Evolutionary conservation across 495 filamentous ascomycete species (phyloP), one percentile per base, ranked within the genome.

Genomic region (Entonaema liquescens): DNA sequence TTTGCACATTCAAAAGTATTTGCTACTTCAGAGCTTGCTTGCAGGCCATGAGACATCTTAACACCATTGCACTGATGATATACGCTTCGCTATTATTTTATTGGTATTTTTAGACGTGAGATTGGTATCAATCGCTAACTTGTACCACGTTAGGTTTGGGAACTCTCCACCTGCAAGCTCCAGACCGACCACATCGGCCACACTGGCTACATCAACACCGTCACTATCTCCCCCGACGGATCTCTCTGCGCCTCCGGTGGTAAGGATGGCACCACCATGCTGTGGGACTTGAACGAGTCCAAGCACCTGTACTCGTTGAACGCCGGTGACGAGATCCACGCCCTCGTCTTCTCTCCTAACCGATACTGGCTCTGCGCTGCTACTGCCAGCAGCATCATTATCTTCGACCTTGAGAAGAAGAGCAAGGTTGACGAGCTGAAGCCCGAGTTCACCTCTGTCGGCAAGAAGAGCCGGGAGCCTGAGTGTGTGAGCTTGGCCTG

Each of bases 361-460:
- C 91, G 95, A 78, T 99, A 99, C 93, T 99, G 95, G 95, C 90
- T 99, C 68, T 99, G 95, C 89, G 95, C 95, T 79, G 95, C 95
- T 78, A 99, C 95, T 66, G 87, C 92, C 79, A 92, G 87, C 86
- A 92, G 88, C 87, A 98, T 99, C 89, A 98, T 97, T 89, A 98
- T 99, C 88, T 99, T 99, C 85, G 95, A 99, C 82, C 89, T 99
- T 75, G 95, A 99, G 93, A 99, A 99, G 94, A 98, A 99, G 93
- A 95, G 91, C 90, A 98, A 98, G 90, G 95, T 99, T 73, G 95
- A 99, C 77, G 95, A 98, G 89, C 89, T 99, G 82, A 98, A 97
- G 92, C 96, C 96, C 72, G 96, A 99, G 79, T 98, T 96, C 86
- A 88, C 93, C 70, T 89, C 93, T 78, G 91, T 94, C 79, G 94